A percentile compares a stretch with the other conserved stretches of the same genome.
Conservation (phyloP, 164 flowering plant species). For the Chimonanthus salicifolius region DNA sequence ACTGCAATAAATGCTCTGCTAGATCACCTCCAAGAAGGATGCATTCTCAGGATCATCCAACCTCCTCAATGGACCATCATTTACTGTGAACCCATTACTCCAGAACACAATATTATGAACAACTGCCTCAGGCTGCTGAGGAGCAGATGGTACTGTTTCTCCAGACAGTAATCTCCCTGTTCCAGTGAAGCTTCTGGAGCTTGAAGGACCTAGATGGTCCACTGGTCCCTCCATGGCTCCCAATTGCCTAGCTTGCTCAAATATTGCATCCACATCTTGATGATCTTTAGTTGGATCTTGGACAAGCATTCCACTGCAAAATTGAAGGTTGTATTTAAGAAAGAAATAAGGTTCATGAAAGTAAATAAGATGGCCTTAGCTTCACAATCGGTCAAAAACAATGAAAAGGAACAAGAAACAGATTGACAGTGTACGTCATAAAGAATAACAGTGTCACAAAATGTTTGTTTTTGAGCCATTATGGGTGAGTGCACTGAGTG, state of each 20-base stretch:
- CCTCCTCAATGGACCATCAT: conserved; percentile 85
- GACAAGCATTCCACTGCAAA: conserved; percentile 85
- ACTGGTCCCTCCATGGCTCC: conserved; percentile 75
- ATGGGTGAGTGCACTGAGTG: too few species aligned
- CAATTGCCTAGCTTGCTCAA: conserved; percentile 74
- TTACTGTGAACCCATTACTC: conserved; percentile 83
- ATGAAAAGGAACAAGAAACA: too few species aligned
- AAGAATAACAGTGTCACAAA: too few species aligned
- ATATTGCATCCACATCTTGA: conserved; percentile 73
- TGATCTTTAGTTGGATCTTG: conserved; percentile 71
- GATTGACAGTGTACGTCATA: too few species aligned
- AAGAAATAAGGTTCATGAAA: too few species aligned
- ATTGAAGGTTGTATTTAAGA: neutral
- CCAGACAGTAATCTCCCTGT: conserved; percentile 71
- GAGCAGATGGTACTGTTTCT: conserved; percentile 46
- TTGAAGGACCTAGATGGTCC: conserved; percentile 47
- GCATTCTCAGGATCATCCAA: conserved; percentile 82
- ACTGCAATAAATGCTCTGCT: too few species aligned
- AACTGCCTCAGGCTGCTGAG: conserved; percentile 49
- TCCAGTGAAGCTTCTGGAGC: conserved; percentile 72
- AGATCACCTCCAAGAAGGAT: conserved; percentile 57
- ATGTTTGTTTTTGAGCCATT: too few species aligned
- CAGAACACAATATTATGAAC: conserved; percentile 61
- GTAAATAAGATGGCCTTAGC: too few species aligned
- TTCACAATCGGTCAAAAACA: too few species aligned